Base-by-base conservation (phyloP, 345 rosid genomes). In the Arabidopsis arenosa region DNA sequence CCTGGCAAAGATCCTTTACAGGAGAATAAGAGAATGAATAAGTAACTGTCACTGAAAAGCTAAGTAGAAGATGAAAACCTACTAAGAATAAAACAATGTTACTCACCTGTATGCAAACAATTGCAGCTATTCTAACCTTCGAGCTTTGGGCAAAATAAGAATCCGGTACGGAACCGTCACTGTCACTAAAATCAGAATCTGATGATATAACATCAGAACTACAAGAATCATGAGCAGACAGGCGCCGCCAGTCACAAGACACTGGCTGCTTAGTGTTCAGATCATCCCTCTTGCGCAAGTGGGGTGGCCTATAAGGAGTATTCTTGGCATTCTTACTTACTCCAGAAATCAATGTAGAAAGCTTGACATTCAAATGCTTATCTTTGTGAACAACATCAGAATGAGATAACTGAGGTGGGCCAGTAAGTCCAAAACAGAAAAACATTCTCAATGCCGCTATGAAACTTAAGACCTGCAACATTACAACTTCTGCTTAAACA, bases 141-240 rank as follows among this genome's bases (percentile, higher is more conserved):
- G 90, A 86, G 80, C 85, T 84, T 70, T 78, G 81, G 64, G 76
- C 73, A 74, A 70, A 62, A 66, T 83, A 83, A 77, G 73, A 52
- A 54, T 85, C 88, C 74, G 79, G 86, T 64, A 60, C 59, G 36
- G 86, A 82, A 55, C 86, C 86, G 76, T 93, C 98, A 80, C 78
- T 85, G 69, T 93, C 98, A 75, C 96, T 93, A 75, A 83, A 87
- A 74, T 93, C 97, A 18, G 97, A 94, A 86, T 94, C 98, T 62
- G 97, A 94, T 65, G 88, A 89, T 14, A 77, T 35, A 60, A 81
- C 71, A 80, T 88, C 91, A 33, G 76, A 55, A n/a, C 52, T 66
- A 62, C 75, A 81, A 82, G 86, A 75, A 80, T 84, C 92, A 43
- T 79, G 81, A 78, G 80, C 83, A 65, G 86, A 75, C 55, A 65